phyloP scores from a whole-genome alignment of 768 basidiomycete genomes.

The Kwoniella europaea region DNA sequence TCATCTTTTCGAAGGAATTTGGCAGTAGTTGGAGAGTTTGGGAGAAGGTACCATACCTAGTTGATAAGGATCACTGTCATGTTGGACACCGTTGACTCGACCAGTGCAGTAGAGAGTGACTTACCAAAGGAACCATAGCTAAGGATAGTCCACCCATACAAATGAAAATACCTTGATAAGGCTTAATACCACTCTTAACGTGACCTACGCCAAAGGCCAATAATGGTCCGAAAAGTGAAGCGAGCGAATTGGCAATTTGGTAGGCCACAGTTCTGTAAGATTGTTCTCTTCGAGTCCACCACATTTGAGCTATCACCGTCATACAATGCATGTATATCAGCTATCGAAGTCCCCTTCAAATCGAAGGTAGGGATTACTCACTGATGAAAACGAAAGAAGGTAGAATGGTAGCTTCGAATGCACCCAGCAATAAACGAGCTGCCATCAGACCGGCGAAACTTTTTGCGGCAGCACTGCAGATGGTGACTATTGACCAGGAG shows the following conservation, averaged over 20 bases:
- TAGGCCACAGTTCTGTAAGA: conserved; percentile 35
- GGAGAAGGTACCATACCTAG: conserved; percentile 38
- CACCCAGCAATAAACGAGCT: conserved; percentile 43
- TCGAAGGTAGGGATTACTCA: background rate
- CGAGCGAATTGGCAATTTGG: conserved; percentile 34
- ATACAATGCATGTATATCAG: too few species aligned
- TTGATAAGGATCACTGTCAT: too few species aligned
- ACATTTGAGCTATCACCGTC: conserved; percentile 19
- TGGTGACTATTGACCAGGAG: conserved; percentile 41
- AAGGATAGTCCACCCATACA: conserved; percentile 40
- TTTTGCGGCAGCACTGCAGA: conserved; percentile 37
- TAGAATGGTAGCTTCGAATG: conserved; percentile 58
- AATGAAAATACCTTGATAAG: conserved; percentile 42
- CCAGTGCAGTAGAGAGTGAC: background rate
- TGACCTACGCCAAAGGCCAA: conserved; percentile 25
- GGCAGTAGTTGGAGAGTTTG: conserved; percentile 41
- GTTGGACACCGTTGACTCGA: too few species aligned
- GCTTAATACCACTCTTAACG: conserved; percentile 12
- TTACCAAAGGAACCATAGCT: conserved; percentile 27
- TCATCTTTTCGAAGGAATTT: conserved; percentile 44
- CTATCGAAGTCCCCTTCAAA: too few species aligned
- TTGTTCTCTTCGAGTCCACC: conserved; percentile 37
- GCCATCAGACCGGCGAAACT: conserved; percentile 41
- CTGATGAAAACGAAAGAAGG: conserved; percentile 27
- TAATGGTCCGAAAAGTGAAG: conserved; percentile 32